Evolutionary conservation across 83 land plant genomes (phyloP).

Genomic region (Diphasiastrum complanatum): DNA sequence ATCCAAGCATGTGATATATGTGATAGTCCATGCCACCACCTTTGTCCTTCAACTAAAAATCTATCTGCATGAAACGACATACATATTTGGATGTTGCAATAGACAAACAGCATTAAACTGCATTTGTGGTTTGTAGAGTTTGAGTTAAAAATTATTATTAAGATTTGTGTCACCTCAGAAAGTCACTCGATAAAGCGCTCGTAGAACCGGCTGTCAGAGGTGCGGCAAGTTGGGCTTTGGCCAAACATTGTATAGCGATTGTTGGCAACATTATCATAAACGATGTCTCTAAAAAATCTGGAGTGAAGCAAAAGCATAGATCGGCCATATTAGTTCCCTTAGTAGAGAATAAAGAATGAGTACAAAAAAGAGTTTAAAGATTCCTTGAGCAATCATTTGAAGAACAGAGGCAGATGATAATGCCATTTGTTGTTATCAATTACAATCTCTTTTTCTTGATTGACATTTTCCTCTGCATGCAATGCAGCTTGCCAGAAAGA

Average conservation of each 20-base stretch:
- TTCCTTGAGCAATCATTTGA: not conserved
- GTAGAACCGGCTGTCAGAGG: conserved; percentile 20
- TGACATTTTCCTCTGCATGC: not conserved
- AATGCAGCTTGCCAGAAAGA: not conserved
- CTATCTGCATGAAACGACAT: too few relatives aligned
- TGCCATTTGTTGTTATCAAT: not conserved
- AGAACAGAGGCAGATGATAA: not conserved
- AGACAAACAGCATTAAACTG: too few relatives aligned
- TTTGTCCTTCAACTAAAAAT: too few relatives aligned
- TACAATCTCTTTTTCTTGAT: not conserved
- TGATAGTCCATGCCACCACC: too few relatives aligned
- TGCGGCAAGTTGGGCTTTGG: conserved; percentile 23
- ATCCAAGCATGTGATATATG: too few relatives aligned
- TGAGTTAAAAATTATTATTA: too few relatives aligned
- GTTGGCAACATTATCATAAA: conserved; percentile 77
- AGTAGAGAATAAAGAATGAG: not conserved
- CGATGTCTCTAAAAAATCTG: conserved; percentile 69
- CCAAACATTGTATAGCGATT: conserved; percentile 84
- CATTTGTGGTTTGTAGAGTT: too few relatives aligned
- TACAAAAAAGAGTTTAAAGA: not conserved
- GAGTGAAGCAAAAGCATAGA: conserved; percentile 1
- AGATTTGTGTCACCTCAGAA: too few relatives aligned
- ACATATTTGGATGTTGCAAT: too few relatives aligned
- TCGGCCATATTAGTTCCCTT: not conserved
- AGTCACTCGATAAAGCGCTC: conserved; percentile 34